These are phyloP conservation scores for Triglochin maritima DNA, from an alignment of 106 monocot species.

Conservation along the genomic window DNA sequence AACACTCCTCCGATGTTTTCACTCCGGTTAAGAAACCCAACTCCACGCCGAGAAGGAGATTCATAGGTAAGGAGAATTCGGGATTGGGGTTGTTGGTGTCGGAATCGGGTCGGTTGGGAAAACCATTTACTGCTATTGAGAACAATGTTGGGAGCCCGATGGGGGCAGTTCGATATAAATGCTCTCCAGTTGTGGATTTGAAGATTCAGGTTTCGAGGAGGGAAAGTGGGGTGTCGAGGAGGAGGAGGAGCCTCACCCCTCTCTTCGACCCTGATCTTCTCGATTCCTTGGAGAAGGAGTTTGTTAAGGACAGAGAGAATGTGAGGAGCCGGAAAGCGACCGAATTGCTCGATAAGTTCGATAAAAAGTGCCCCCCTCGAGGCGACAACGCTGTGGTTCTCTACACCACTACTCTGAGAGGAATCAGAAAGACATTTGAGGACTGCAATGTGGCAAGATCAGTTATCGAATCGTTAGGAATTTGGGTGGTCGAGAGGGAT, in stretches of 20 bases:
- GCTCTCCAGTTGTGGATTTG: neutral
- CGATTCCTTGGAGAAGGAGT: conserved; percentile 54
- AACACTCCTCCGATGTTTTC: neutral
- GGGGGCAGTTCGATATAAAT: conserved; percentile 2
- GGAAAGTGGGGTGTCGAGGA: conserved; percentile 27
- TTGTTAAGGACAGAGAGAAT: conserved; percentile 36
- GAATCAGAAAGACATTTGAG: conserved; percentile 82
- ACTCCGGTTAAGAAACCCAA: conserved; percentile 30
- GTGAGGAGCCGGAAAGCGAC: conserved; percentile 18
- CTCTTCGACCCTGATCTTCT: conserved; percentile 83
- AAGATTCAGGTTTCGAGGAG: conserved; percentile 5
- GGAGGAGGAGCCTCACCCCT: conserved; percentile 55
- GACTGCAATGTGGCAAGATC: conserved; percentile 73
- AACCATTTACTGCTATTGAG: conserved; percentile 21
- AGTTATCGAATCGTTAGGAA: conserved; percentile 36
- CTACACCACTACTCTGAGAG: conserved; percentile 76
- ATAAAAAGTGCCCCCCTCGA: conserved; percentile 59
- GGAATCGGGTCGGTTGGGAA: conserved; percentile 7
- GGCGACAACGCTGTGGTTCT: conserved; percentile 47
- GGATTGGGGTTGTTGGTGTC: neutral
- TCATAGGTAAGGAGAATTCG: conserved; percentile 13
- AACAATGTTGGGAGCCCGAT: conserved; percentile 6
- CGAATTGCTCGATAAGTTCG: conserved; percentile 25
- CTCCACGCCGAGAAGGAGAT: conserved; percentile 13
- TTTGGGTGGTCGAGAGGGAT: conserved; percentile 60